Evolutionary conservation across 768 basidiomycete species (phyloP), one percentile per base, ranked within the genome.

Genomic region (Mycena crocata): DNA sequence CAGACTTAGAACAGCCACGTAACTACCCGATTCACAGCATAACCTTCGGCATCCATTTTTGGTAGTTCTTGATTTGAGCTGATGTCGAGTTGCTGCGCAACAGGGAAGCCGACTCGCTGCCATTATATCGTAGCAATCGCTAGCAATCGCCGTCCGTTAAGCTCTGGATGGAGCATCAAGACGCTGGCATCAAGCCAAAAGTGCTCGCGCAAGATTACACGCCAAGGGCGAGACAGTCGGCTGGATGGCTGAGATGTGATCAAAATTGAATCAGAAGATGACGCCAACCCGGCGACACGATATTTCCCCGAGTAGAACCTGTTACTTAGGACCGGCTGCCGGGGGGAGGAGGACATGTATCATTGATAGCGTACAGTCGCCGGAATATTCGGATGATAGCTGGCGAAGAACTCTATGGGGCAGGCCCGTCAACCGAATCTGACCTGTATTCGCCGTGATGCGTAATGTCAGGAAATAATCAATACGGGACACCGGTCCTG

Each of bases 101-200:
- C 21, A 26, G 48, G 28, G 50, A 42, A 19, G 5, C 39, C 45
- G 7, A 28, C 2, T 15, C 31, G 23, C 24, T 62, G 50, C 50
- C 40, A 31, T n/a, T 45, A 32, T 52, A 51, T 52, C 60, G 60
- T 54, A 54, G 50, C 40, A 62, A 61, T 61, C 15, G 37, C 23
- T 28, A 24, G 24, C 24, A 21, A n/a, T n/a, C n/a, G n/a, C n/a
- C 10, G 35, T 32, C 39, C 30, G 8, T 37, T 42, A 50, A 39
- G 35, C 37, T 55, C 49, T 30, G 40, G 13, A 28, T 9, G 32
- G 31, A 32, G 32, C 32, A 51, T 34, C 50, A 34, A 51, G 3
- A 23, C 24, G n/a, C 19, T 8, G 10, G 10, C 15, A 17, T 19
- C 17, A 40, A 19, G 39, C 39, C 13, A 40, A 28, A 44, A 44